phyloP scores from a whole-genome alignment of 495 filamentous ascomycete genomes.

The Xylaria cubensis region DNA sequence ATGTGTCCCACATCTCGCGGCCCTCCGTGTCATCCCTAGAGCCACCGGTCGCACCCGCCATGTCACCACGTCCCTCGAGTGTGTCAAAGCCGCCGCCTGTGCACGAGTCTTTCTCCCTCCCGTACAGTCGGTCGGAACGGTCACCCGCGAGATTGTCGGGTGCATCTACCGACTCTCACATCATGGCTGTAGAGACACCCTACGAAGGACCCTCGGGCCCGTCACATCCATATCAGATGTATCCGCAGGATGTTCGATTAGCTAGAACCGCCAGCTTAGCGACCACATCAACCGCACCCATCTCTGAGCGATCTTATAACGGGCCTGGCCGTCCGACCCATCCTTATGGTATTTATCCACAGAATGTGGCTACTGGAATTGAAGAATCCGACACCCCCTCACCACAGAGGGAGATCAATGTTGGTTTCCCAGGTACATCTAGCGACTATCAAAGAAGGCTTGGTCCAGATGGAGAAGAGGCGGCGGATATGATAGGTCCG shows the following conservation, averaged over 20 bases:
- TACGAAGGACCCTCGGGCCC: conserved; percentile 70
- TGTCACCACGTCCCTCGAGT: conserved; percentile 52
- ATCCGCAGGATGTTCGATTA: conserved; percentile 72
- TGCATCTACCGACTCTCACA: conserved; percentile 47
- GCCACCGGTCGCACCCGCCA: conserved; percentile 25
- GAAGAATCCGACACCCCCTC: conserved; percentile 28
- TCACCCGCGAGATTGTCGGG: conserved; percentile 39
- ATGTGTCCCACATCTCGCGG: conserved; percentile 25
- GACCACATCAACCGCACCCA: conserved; percentile 63
- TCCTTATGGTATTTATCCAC: conserved; percentile 83
- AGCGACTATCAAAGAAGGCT: conserved; percentile 71
- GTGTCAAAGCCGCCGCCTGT: conserved; percentile 52
- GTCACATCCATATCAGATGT: conserved; percentile 88
- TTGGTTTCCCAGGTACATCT: conserved; percentile 74
- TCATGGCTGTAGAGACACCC: conserved; percentile 62
- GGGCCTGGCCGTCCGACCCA: conserved; percentile 75
- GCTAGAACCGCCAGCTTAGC: conserved; percentile 69
- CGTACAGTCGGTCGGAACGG: conserved; percentile 47
- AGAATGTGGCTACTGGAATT: conserved; percentile 60
- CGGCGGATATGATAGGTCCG: conserved; percentile 84
- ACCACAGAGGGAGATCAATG: conserved; percentile 57
- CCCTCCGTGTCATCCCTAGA: conserved; percentile 33
- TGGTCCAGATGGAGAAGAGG: conserved; percentile 83
- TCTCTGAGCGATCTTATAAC: conserved; percentile 64
- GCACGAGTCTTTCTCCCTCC: conserved; percentile 49